These are phyloP conservation scores for Litchi chinensis DNA, from an alignment of 345 rosid species.

Conservation along the genomic window DNA sequence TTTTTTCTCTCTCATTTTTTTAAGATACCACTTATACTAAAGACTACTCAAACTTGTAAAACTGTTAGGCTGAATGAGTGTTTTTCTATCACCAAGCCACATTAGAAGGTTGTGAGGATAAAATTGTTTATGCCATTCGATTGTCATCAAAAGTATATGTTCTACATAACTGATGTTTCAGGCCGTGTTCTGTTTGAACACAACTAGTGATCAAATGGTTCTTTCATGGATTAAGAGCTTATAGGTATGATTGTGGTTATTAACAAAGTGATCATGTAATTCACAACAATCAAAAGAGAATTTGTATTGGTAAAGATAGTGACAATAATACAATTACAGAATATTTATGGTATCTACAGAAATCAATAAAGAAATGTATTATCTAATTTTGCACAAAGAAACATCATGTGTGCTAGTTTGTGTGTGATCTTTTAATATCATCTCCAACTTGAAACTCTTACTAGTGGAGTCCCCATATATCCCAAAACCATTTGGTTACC, in stretches of 20 bases:
- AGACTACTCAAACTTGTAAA: no score
- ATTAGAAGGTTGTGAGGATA: no score
- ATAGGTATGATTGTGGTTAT: no score
- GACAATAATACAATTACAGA: not conserved
- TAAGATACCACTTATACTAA: no score
- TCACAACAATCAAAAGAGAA: not conserved
- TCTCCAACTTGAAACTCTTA: constrained; percentile 44
- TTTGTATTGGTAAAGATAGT: not conserved
- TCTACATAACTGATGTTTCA: not conserved
- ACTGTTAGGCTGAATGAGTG: no score
- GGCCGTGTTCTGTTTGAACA: not conserved
- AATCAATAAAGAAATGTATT: not conserved
- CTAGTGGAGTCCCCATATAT: constrained; percentile 34
- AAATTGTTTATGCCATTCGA: not conserved
- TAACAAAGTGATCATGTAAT: no score
- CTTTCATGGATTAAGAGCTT: not conserved
- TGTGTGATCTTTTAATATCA: not conserved
- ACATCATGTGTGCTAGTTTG: not conserved
- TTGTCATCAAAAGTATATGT: not conserved
- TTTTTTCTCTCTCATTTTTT: no score
- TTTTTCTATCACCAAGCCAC: no score
- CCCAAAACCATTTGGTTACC: constrained; percentile 37
- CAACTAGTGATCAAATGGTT: not conserved
- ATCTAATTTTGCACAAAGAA: not conserved
- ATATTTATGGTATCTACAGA: not conserved